Percentiles rank a stretch among this genome's conserved stretches.
Evolutionary conservation across 371 early-diverging fungal genomes (phyloP).

Genomic region (Mortierella sp.): DNA sequence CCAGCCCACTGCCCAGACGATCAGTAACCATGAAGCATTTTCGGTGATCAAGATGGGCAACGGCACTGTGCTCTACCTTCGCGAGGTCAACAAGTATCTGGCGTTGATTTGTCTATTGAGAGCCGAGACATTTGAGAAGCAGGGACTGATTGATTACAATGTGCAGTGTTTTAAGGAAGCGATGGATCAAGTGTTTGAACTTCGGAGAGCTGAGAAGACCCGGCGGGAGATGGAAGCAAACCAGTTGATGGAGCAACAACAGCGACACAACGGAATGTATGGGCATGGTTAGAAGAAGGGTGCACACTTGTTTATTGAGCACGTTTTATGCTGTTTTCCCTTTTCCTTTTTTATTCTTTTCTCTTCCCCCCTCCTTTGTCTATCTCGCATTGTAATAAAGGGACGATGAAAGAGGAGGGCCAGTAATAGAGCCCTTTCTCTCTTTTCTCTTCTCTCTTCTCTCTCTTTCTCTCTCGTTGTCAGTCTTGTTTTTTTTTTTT

Average conservation of each 20-base stretch:
- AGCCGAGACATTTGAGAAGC: slow-evolving; percentile 89
- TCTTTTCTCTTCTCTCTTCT: no score
- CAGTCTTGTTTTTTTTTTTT: no score
- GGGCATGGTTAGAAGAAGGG: slow-evolving; percentile 28
- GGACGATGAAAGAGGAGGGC: neutral
- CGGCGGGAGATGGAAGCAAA: slow-evolving; percentile 48
- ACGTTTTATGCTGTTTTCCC: neutral
- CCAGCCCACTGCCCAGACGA: slow-evolving; percentile 22
- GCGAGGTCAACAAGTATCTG: slow-evolving; percentile 79
- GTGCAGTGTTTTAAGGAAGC: slow-evolving; percentile 84
- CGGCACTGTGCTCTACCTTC: slow-evolving; percentile 84
- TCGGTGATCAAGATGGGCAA: slow-evolving; percentile 83
- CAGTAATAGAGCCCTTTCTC: no score
- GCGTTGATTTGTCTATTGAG: slow-evolving; percentile 86
- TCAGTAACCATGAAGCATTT: slow-evolving; percentile 56
- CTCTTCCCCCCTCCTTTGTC: no score
- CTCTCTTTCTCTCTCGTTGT: no score
- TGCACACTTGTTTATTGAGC: neutral
- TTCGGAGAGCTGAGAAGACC: slow-evolving; percentile 53
- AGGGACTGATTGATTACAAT: slow-evolving; percentile 91
- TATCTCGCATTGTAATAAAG: neutral
- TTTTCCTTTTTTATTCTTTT: no score
- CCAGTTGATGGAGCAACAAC: slow-evolving; percentile 30
- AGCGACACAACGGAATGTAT: slow-evolving; percentile 43
- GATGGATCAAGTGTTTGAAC: slow-evolving; percentile 75